phyloP scores from a whole-genome alignment of 345 rosid genomes.

The Cardamine chenopodiifolia region DNA sequence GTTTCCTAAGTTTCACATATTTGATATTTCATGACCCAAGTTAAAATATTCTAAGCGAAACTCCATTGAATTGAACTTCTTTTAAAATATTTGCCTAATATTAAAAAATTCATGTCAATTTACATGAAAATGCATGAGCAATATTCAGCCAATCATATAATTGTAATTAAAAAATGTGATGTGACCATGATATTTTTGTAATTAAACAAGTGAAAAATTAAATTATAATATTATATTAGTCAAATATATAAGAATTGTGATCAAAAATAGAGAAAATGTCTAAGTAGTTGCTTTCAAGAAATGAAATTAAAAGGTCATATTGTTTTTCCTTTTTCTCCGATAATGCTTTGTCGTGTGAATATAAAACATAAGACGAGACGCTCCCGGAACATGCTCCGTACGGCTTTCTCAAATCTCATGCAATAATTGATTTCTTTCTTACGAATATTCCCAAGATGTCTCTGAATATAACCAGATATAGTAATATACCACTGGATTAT shows the following conservation, averaged over 20 bases:
- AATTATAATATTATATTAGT: too few relatives aligned
- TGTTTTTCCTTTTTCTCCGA: background rate
- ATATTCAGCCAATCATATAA: background rate
- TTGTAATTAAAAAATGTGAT: too few relatives aligned
- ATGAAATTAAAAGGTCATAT: slow-evolving; percentile 32
- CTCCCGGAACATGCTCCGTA: slow-evolving; percentile 43
- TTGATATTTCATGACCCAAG: background rate
- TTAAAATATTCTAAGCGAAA: background rate
- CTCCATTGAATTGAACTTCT: slow-evolving; percentile 1
- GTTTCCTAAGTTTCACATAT: too few relatives aligned
- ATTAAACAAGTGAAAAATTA: too few relatives aligned
- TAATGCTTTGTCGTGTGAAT: slow-evolving; percentile 38
- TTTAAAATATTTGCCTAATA: background rate
- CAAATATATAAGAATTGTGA: background rate
- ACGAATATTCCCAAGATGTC: background rate
- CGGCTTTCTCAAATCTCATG: slow-evolving; percentile 38
- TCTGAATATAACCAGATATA: background rate
- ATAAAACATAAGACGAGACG: slow-evolving; percentile 25
- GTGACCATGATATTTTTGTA: background rate
- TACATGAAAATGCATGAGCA: slow-evolving; percentile 31
- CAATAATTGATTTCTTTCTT: slow-evolving; percentile 18
- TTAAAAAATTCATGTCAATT: background rate
- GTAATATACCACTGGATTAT: background rate
- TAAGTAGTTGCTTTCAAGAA: slow-evolving; percentile 44
- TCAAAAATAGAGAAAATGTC: slow-evolving; percentile 25